Conservation (phyloP, 2,329 filamentous ascomycete species). For the Beauveria brongniartii region DNA sequence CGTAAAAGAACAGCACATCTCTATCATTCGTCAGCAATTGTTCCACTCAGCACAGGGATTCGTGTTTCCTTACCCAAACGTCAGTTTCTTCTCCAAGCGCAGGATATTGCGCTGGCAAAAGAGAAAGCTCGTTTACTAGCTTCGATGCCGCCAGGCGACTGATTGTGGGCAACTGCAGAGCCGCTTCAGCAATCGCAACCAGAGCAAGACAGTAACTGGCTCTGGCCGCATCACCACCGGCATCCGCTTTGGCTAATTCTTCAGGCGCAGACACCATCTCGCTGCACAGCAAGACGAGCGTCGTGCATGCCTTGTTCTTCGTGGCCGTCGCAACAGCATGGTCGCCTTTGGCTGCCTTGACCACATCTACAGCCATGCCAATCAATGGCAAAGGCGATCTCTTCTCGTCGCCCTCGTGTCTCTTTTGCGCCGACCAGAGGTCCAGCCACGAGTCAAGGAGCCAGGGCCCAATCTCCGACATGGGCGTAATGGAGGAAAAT, state of each 20-base stretch:
- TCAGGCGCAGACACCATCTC: conserved; percentile 29
- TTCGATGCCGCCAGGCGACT: conserved; percentile 34
- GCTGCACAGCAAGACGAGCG: conserved; percentile 34
- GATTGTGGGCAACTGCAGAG: conserved; percentile 25
- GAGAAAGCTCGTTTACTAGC: conserved; percentile 33
- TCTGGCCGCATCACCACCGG: conserved; percentile 21
- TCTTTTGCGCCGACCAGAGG: conserved; percentile 31
- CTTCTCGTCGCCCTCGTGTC: conserved; percentile 25
- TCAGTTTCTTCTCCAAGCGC: conserved; percentile 29
- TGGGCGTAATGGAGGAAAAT: conserved; percentile 25
- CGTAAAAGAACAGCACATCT: conserved; percentile 8
- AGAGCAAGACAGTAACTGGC: conserved; percentile 31
- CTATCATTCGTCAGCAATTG: background rate
- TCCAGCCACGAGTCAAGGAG: conserved; percentile 40
- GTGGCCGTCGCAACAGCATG: conserved; percentile 16
- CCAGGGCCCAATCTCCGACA: conserved; percentile 37
- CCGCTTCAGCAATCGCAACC: conserved; percentile 28
- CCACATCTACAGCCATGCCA: conserved; percentile 28
- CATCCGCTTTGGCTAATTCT: conserved; percentile 22
- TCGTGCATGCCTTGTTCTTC: conserved; percentile 28
- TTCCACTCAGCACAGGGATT: background rate
- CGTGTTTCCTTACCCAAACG: conserved; percentile 29
- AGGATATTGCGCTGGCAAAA: conserved; percentile 25
- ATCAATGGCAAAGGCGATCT: conserved; percentile 28
- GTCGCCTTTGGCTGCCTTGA: conserved; percentile 16